These are phyloP conservation scores for Penicillium chermesinum DNA, from an alignment of 495 filamentous ascomycete species.

Conservation along the genomic window DNA sequence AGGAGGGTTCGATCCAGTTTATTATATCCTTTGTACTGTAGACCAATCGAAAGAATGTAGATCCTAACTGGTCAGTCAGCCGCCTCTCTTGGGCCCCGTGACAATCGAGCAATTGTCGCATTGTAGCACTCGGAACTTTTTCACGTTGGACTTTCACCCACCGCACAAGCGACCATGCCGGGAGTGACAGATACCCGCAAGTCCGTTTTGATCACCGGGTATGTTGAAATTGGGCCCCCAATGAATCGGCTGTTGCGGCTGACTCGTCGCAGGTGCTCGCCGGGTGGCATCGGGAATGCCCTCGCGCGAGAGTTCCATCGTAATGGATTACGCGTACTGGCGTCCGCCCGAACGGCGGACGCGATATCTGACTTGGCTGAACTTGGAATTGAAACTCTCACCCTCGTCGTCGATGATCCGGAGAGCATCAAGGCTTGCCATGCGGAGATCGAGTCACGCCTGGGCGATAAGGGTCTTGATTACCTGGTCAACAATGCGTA, in stretches of 20 bases:
- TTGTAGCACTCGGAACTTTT: background rate
- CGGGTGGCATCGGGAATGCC: constrained; percentile 55
- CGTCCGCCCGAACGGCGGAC: constrained; percentile 49
- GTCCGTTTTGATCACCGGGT: constrained; percentile 46
- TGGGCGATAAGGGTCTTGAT: constrained; percentile 45
- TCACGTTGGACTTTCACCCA: background rate
- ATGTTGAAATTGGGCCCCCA: constrained; percentile 11
- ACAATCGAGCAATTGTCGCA: background rate
- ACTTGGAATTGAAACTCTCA: constrained; percentile 50
- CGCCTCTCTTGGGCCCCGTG: background rate
- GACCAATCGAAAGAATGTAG: background rate
- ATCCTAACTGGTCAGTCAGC: background rate
- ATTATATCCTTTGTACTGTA: no score
- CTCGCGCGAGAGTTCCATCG: constrained; percentile 52
- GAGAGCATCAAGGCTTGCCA: constrained; percentile 43
- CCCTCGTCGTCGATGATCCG: constrained; percentile 46
- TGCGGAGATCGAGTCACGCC: constrained; percentile 36
- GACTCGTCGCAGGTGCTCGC: constrained; percentile 38
- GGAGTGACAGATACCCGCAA: constrained; percentile 28
- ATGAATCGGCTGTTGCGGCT: constrained; percentile 5
- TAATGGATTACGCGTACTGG: constrained; percentile 49
- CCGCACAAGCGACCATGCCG: constrained; percentile 13
- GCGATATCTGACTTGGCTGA: constrained; percentile 42
- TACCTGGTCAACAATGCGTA: constrained; percentile 61
- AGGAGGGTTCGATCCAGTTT: no score